A percentile compares a stretch with the other conserved stretches of the same genome.
These are phyloP conservation scores for Fusarium fujikuroi DNA, from an alignment of 2,329 filamentous ascomycete species.

Conservation along the genomic window DNA sequence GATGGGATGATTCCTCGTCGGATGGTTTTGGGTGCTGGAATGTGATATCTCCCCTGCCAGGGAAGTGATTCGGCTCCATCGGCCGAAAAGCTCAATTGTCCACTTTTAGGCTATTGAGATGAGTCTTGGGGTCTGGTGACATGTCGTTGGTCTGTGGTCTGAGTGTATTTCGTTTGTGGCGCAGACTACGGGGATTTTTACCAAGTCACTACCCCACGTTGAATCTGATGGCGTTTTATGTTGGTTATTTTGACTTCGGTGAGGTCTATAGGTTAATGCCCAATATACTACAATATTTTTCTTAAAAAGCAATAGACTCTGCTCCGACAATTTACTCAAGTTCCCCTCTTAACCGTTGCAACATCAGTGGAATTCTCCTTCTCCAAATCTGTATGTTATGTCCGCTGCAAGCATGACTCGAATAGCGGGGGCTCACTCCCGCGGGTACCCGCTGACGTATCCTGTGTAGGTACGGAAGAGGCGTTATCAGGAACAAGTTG, in stretches of 20 bases:
- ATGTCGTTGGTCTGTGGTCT: background rate
- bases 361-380: background rate
- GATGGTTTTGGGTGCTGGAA: background rate
- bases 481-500: background rate
- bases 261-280: too few species aligned
- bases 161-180: too few species aligned
- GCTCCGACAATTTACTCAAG: rapidly evolving
- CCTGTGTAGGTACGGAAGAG: background rate
- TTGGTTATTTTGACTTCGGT: too few species aligned
- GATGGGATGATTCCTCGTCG: background rate
- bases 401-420: too few species aligned
- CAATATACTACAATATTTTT: too few species aligned
- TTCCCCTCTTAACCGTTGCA: background rate
- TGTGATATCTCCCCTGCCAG: background rate
- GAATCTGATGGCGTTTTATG: too few species aligned
- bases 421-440: background rate
- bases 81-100: background rate
- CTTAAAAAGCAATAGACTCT: too few species aligned
- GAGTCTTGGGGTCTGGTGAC: background rate
- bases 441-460: background rate
- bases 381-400: background rate
- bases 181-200: background rate
- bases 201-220: background rate
- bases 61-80: background rate
- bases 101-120: background rate